A percentile compares a stretch with the other conserved stretches of the same genome.
Evolutionary conservation across 2,329 filamentous ascomycete species (phyloP).

Genomic region (Chrysosporium keratinophilum): DNA sequence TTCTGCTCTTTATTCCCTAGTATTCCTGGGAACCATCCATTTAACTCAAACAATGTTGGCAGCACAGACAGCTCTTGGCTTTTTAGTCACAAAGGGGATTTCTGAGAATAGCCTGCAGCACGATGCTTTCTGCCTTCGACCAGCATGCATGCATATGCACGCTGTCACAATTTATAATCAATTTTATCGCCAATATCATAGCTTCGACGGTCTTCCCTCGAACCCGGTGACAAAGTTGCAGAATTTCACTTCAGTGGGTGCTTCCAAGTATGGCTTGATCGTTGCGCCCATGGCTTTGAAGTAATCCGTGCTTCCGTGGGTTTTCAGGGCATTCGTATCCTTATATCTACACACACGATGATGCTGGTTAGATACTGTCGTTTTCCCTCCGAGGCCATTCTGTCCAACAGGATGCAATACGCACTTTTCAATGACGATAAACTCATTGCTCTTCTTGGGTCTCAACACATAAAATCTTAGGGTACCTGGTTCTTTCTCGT

Average conservation of each 20-base stretch:
- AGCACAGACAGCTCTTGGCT: too few species aligned
- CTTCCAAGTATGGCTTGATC: slow-evolving; percentile 10
- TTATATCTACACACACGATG: slow-evolving; percentile 11
- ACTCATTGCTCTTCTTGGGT: slow-evolving; percentile 23
- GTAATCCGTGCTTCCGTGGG: slow-evolving; percentile 12
- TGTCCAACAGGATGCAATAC: background rate
- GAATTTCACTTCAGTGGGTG: slow-evolving; percentile 9
- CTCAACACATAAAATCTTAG: slow-evolving; percentile 25
- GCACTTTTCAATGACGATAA: slow-evolving; percentile 29
- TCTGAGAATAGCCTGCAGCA: too few species aligned
- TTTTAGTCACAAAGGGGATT: too few species aligned
- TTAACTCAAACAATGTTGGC: too few species aligned
- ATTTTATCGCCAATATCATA: slow-evolving; percentile 4
- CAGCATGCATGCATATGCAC: too few species aligned
- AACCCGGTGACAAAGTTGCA: slow-evolving; percentile 14
- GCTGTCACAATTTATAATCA: background rate
- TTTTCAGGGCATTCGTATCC: slow-evolving; percentile 11
- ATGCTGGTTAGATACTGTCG: background rate
- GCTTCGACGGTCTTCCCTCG: slow-evolving; percentile 13
- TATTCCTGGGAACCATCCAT: too few species aligned
- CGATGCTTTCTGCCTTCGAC: too few species aligned
- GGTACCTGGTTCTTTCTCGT: slow-evolving; percentile 26
- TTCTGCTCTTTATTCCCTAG: too few species aligned
- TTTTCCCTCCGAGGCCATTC: background rate
- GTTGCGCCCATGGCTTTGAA: slow-evolving; percentile 13